A percentile compares a stretch with the other conserved stretches of the same genome.
Evolutionary conservation across 2,329 filamentous ascomycete genomes (phyloP).

Genomic region (Pestalotiopsis sp.): DNA sequence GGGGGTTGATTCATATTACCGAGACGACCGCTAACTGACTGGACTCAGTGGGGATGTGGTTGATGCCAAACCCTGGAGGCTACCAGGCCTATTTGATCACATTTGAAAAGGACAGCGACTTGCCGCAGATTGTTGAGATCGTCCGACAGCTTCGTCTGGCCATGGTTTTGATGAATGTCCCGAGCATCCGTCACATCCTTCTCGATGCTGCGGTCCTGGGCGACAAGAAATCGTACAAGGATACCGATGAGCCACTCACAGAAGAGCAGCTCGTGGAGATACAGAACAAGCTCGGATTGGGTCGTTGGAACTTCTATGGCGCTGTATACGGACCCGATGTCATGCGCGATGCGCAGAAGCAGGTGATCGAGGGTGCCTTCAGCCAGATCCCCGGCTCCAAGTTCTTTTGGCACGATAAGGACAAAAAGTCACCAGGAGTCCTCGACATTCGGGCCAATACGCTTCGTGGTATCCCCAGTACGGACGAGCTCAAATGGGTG

Average conservation of each 20-base stretch:
- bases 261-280: slow-evolving; percentile 31
- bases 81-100: slow-evolving; percentile 46
- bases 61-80: slow-evolving; percentile 56
- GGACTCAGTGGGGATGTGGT: slow-evolving; percentile 43
- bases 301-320: slow-evolving; percentile 38
- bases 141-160: neutral
- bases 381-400: slow-evolving; percentile 32
- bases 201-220: slow-evolving; percentile 34
- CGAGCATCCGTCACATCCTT: slow-evolving; percentile 40
- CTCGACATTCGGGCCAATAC: slow-evolving; percentile 34
- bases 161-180: neutral
- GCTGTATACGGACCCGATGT: slow-evolving; percentile 37
- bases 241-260: slow-evolving; percentile 34
- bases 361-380: slow-evolving; percentile 36
- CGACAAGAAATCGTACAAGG: slow-evolving; percentile 26
- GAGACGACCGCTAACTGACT: neutral
- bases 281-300: slow-evolving; percentile 34
- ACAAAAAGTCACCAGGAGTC: slow-evolving; percentile 28
- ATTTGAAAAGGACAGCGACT: slow-evolving; percentile 50
- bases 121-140: slow-evolving; percentile 43
- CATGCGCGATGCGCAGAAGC: slow-evolving; percentile 36
- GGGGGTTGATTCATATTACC: neutral
- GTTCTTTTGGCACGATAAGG: slow-evolving; percentile 37
- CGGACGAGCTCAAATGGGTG: slow-evolving; percentile 42
- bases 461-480: slow-evolving; percentile 38